Conservation (phyloP, 805 yeast genomes). For the Scheffersomyces stipitis region DNA sequence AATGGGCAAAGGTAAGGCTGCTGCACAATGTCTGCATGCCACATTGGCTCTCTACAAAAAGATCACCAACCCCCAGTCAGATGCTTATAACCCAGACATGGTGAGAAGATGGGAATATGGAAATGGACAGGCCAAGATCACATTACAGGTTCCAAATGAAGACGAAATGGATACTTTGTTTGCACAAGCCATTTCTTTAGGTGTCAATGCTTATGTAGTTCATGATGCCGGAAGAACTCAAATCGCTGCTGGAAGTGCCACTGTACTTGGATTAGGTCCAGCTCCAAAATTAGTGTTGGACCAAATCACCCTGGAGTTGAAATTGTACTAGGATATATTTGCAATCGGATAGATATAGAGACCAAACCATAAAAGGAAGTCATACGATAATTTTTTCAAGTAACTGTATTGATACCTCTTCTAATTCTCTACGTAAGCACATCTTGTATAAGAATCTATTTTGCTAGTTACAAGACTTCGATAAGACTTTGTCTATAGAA, state of each 20-base stretch:
- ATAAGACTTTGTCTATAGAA: too few species aligned
- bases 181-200: slow-evolving; percentile 77
- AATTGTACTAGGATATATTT: slow-evolving; percentile 64
- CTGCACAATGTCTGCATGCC: slow-evolving; percentile 99
- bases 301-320: slow-evolving; percentile 75
- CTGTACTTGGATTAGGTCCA: slow-evolving; percentile 96
- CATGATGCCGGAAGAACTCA: slow-evolving; percentile 98
- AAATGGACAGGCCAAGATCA: slow-evolving; percentile 91
- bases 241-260: slow-evolving; percentile 92
- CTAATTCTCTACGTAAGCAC: too few species aligned
- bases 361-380: too few species aligned
- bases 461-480: too few species aligned
- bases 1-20: slow-evolving; percentile 94
- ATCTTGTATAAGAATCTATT: too few species aligned
- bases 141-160: slow-evolving; percentile 68
- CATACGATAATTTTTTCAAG: too few species aligned
- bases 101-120: slow-evolving; percentile 72
- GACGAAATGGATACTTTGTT: slow-evolving; percentile 75
- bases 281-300: slow-evolving; percentile 84
- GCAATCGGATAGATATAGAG: too few species aligned
- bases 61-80: slow-evolving; percentile 52
- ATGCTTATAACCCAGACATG: slow-evolving; percentile 60
- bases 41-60: slow-evolving; percentile 83
- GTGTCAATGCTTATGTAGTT: slow-evolving; percentile 75
- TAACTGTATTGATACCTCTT: too few species aligned